Base-by-base conservation (phyloP, 75 land plant genomes). In the Adiantum capillusveneris region DNA sequence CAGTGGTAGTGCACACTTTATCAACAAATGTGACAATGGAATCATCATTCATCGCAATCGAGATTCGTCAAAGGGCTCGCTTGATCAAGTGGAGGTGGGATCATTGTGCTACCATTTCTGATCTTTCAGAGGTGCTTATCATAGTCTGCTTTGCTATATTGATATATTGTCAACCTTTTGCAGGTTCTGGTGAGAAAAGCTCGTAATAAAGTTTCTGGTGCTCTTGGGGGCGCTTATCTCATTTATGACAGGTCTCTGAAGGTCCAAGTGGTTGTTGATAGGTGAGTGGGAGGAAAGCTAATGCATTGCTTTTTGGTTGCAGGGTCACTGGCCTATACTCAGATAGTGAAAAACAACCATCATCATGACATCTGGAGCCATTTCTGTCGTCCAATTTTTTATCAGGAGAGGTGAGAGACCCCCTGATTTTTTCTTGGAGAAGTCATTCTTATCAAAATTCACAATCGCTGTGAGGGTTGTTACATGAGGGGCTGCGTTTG, bases 1-100 rank as follows among this genome's bases (percentile, higher is more conserved):
- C 13, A 95, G 99, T 64, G 99, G 99, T 31, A 95, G 99, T 76
- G 91, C 99, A 31, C 96, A 95, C 62, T 95, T 95, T 58, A 87
- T 95, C 71, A 95, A 95, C 76, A 95, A 95, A 66, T 90, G 99
- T 70, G 99, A 95, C 62, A 95, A 95, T 76, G 99, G 97, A 6
- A 82, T 95, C 74, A 88, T 95, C 11, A 67, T 95, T 73, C 99
- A 95, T 58, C 84, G 99, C 25, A 95, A 90, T 63, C 75, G 97
- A 26, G 86, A 95, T 63, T 62, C 75, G 11, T 55, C 58, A 1
- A 44, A 49, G 58, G 96, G 88, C 0, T 81, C 86, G 7, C 39
- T 90, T 44, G 95, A 95, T 65, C 68, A 62, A 66, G 99, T 95
- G 14, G 78, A 86, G 82, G 90, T 85, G 19, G 31, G 30, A 1